Evolutionary conservation across 805 yeast genomes (phyloP), one percentile per base, ranked within the genome.

Genomic region (Isabelozyma rhagii): DNA sequence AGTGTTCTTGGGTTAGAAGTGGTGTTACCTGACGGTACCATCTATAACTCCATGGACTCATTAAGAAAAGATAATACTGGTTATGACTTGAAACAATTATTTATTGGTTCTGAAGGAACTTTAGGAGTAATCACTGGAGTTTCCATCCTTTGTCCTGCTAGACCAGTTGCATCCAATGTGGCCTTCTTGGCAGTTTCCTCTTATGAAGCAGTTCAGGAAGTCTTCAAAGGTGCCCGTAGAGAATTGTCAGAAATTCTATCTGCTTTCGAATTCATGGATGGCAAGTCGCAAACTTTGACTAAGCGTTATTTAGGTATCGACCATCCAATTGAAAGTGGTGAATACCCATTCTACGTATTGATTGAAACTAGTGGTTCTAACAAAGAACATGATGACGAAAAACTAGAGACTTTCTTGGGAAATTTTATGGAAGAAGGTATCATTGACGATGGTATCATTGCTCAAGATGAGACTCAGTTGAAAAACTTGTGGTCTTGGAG

Each of bases 331-430:
- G 94, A 87, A 57, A 82, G 80, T 21, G 75, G 68, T 14, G 83
- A 84, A 51, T 85, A 88, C 69, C 96, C 97, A 47, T 94, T 91
- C 66, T 93, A 90, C 65, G 84, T 94, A 2, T 77, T 94, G 53
- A 90, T 94, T 58, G 99, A 94, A 74, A 93, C 97, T 10, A 84
- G 94, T n/a, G 99, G 99, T 8, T 90, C 97, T 5, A 88, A 87
- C 65, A 85, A 87, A 58, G 96, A 87, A 41, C 99, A 94, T 62
- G 98, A 94, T 64, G 93, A 88, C 68, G 92, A 83, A 55, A 94
- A 94, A 69, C 77, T 94, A 49, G 96, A 90, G 65, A 64, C 79
- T 0, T 94, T 94, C 67, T 76, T 94, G 63, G 98, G 91, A 57
- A 73, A 73, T 29, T 86, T 85, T 13, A 87, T 94, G 90, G 97